A percentile compares a stretch with the other conserved stretches of the same genome.
Conservation (phyloP, 495 filamentous ascomycete genomes). For the Penicillium maclennaniae region DNA sequence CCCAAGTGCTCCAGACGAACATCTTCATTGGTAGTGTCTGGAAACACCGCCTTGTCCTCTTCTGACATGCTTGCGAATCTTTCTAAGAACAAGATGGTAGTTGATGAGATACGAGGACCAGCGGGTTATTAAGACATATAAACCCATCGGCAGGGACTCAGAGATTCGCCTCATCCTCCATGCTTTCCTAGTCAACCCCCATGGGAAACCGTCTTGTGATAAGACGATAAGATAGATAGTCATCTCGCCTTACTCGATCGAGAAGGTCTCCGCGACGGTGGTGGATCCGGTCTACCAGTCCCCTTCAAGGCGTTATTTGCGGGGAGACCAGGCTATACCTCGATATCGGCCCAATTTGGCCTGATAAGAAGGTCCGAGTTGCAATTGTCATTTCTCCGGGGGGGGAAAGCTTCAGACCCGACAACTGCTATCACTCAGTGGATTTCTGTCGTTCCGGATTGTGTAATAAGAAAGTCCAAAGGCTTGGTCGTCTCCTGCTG, state of each 20-base stretch:
- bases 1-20: conserved; percentile 42
- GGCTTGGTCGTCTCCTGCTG: conserved; percentile 5
- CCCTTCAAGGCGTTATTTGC: conserved; percentile 18
- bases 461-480: conserved; percentile 7
- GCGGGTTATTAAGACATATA: background rate
- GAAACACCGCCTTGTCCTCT: conserved; percentile 22
- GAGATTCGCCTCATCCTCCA: conserved; percentile 3
- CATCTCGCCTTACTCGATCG: conserved; percentile 18
- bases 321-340: conserved; percentile 10
- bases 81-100: background rate
- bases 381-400: conserved; percentile 7
- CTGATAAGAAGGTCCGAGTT: conserved; percentile 8
- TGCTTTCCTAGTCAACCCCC: conserved; percentile 9
- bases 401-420: background rate
- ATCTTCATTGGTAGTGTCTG: conserved; percentile 33
- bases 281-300: conserved; percentile 20
- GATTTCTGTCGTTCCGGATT: conserved; percentile 8
- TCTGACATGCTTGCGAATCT: conserved; percentile 15
- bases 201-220: conserved; percentile 3
- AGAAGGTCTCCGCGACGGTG: conserved; percentile 29
- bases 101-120: background rate
- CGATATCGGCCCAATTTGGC: background rate
- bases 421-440: conserved; percentile 1
- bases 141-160: background rate
- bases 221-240: conserved; percentile 24